Base-by-base conservation (phyloP, 306 rosid genomes). In the Vicia faba region DNA sequence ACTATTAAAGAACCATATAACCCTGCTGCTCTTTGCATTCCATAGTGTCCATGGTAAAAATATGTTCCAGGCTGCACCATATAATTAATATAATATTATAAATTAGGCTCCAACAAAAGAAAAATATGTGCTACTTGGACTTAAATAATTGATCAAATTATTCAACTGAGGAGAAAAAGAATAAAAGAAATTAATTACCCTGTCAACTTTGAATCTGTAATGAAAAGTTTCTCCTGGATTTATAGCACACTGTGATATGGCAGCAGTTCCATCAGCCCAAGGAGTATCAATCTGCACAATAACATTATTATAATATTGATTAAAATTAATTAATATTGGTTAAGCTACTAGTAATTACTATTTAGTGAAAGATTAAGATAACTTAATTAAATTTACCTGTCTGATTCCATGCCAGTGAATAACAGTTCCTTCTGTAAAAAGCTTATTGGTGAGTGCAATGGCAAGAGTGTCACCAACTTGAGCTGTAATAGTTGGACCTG, bases 191-290 rank as follows among this genome's bases (percentile, higher is more conserved):
- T 11, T 23, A 61, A 31, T 75, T 61, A 88, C 96, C 86, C 40
- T 87, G 41, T 92, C 96, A 56, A 85, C 92, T 28, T 7, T 50
- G 84, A 84, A 92, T 28, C 82, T 80, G 48, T 92, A 92, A 0
- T 51, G 33, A 57, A 78, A 92, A 7, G 91, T 84, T 16, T 89
- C 96, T 11, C 98, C 95, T 3, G 98, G 95, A 57, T 87, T 84
- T 55, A 89, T 84, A 26, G 87, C 85, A 70, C 98, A 92, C 70
- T 92, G 98, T 0, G 96, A 89, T 33, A 92, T 87, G 19, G 88
- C 75, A 18, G 98, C 95, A 33, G 95, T 92, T 40, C 96, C 98
- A 73, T 89, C 96, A 0, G 96, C 98, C 98, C 98, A 89, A 1
- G 98, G 95, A 8, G 89, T 89, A 39, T 88, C 95, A 5, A 62